Base-by-base conservation (phyloP, 2,329 filamentous ascomycete species). In the Fusarium sp. region DNA sequence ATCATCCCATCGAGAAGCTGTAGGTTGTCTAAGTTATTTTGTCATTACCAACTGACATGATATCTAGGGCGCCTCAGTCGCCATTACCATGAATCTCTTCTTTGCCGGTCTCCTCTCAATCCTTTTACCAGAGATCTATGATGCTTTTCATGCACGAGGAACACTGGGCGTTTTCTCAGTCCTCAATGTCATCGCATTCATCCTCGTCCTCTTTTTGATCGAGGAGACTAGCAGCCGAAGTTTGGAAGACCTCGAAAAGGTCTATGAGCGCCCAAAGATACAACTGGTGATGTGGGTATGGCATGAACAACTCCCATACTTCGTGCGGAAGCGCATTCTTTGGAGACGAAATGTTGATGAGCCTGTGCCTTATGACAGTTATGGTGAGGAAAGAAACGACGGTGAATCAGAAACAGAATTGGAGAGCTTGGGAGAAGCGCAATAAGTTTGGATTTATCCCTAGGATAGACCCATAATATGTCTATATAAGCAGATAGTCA, bases 301-400 rank as follows among this genome's bases (percentile, higher is more conserved):
- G 38, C 3, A 20, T 18, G 7, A 33, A 4, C 39, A 35, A 7
- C 17, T 44, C 0, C 53, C 53, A 2, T n/a, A 44, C n/a, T 44
- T 35, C 22, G 2, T 27, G 2, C 0, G n/a, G 7, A 35, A 14
- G 13, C 22, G 36, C 36, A 9, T 36, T 0, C 20, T 44, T 35
- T 27, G 39, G 29, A 31, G 1, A 2, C 17, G 17, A 3, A 1
- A 20, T 15, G 38, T 35, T 2, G 38, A 35, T 0, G 20, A 56
- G 3, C 39, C 39, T 17, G 6, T 18, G 13, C 15, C 36, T 2
- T 35, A 33, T 45, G 27, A 56, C 7, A 41, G 25, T 25, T 54
- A 41, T 14, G 22, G 25, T 3, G 53, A 33, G 5, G 39, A n/a
- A 4, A 10, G 7, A 4, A 5, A 14, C 4, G 9, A 6, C 7